phyloP scores from a whole-genome alignment of 2,329 filamentous ascomycete species.

The Exophiala sp. region DNA sequence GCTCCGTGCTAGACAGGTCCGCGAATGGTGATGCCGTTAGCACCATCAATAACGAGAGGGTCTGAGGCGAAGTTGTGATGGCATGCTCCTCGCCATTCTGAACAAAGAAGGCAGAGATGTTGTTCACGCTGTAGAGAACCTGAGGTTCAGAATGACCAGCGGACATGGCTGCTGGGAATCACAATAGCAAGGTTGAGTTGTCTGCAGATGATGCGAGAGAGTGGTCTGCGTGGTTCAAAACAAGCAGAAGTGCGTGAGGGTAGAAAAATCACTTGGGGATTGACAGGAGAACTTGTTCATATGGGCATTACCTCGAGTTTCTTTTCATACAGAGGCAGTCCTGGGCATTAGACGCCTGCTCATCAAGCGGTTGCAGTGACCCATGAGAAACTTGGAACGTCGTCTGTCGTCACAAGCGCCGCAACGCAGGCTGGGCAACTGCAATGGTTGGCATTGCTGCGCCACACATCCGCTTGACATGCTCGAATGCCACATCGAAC shows the following conservation, averaged over 20 bases:
- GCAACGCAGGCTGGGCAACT: not conserved
- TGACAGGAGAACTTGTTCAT: not conserved
- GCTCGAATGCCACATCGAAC: not conserved
- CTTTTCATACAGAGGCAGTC: not conserved
- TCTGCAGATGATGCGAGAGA: not conserved
- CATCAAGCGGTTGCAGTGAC: not conserved
- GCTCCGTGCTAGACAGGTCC: constrained; percentile 51
- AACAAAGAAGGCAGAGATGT: constrained; percentile 87
- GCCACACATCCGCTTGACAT: not conserved
- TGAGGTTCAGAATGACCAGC: constrained; percentile 51
- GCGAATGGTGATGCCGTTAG: constrained; percentile 71
- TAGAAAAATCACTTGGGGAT: too few relatives aligned
- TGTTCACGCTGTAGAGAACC: constrained; percentile 57
- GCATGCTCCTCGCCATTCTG: constrained; percentile 77
- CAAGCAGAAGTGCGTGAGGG: too few relatives aligned
- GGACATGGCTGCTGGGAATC: constrained; percentile 25
- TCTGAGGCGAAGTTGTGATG: constrained; percentile 81
- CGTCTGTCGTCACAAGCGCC: not conserved
- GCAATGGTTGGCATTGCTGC: not conserved
- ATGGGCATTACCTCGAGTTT: not conserved
- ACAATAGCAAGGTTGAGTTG: not conserved
- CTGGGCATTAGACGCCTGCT: constrained; percentile 1
- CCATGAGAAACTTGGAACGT: not conserved
- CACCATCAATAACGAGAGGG: constrained; percentile 90
- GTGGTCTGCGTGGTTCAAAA: too few relatives aligned